phyloP scores from a whole-genome alignment of 116 monocot species.

The Iris pallida region DNA sequence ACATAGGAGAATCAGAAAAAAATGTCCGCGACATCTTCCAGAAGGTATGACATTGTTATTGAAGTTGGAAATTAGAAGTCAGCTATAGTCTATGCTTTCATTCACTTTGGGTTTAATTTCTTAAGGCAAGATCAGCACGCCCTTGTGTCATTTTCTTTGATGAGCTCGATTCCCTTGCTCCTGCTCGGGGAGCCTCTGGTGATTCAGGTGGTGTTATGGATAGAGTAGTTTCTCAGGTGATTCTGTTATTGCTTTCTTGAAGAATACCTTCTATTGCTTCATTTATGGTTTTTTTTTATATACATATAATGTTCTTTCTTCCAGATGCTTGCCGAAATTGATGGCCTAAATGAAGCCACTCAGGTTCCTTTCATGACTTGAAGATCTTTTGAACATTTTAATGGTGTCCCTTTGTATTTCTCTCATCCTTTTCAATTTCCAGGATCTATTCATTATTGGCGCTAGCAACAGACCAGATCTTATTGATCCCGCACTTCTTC shows the following conservation, averaged over 20 bases:
- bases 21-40: constrained; percentile 95
- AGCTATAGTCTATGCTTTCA: too few relatives aligned
- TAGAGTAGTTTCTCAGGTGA: constrained; percentile 71
- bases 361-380: constrained; percentile 43
- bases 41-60: constrained; percentile 42
- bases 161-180: constrained; percentile 97
- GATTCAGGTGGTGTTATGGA: constrained; percentile 99
- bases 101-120: not conserved
- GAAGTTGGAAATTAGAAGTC: too few relatives aligned
- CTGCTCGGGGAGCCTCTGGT: constrained; percentile 92
- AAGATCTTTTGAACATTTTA: not conserved
- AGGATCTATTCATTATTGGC: constrained; percentile 96
- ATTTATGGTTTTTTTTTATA: constrained; percentile 3
- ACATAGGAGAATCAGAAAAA: constrained; percentile 99
- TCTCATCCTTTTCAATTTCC: not conserved
- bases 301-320: constrained; percentile 12
- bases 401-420: not conserved
- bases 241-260: not conserved
- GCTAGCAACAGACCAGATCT: constrained; percentile 96
- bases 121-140: constrained; percentile 85
- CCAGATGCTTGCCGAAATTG: constrained; percentile 97
- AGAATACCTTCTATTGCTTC: not conserved
- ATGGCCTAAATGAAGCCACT: constrained; percentile 76
- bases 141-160: constrained; percentile 99
- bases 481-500: constrained; percentile 80